phyloP scores from a whole-genome alignment of 2,329 filamentous ascomycete species.

The Leptosphaerulina australis region DNA sequence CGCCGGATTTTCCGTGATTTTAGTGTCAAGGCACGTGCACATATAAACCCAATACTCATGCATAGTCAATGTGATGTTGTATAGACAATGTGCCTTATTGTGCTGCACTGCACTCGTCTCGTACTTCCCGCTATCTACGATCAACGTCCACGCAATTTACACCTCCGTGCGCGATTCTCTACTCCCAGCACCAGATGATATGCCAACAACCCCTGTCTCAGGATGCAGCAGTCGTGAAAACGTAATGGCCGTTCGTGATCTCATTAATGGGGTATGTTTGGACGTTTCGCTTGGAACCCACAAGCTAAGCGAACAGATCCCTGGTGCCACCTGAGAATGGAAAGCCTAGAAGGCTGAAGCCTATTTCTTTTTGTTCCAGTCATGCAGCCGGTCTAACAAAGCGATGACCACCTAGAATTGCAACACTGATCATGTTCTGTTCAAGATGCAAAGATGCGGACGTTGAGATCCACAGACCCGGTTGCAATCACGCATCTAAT shows the following conservation, averaged over 20 bases:
- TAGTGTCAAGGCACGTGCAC: slow-evolving; percentile 4
- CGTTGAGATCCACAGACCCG: slow-evolving; percentile 80
- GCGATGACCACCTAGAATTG: background rate
- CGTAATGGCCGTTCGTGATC: background rate
- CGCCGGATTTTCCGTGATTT: slow-evolving; percentile 27
- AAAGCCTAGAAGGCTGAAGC: background rate
- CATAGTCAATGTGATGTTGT: no score
- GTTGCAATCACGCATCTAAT: slow-evolving; percentile 88
- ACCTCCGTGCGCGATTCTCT: background rate
- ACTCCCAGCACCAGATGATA: background rate
- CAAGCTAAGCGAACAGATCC: background rate
- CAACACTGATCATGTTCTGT: background rate
- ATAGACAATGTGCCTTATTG: background rate
- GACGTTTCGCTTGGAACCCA: no score
- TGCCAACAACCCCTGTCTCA: background rate
- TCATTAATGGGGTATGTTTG: background rate
- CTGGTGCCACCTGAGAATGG: background rate
- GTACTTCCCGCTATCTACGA: slow-evolving; percentile 1
- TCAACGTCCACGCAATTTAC: background rate
- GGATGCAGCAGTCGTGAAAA: background rate
- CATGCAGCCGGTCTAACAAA: background rate
- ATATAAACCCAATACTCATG: no score
- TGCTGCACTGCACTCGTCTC: background rate
- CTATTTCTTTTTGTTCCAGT: background rate
- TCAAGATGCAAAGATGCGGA: slow-evolving; percentile 75